Base-by-base conservation (phyloP, 2,329 filamentous ascomycete species). In the Talaromyces sp. region DNA sequence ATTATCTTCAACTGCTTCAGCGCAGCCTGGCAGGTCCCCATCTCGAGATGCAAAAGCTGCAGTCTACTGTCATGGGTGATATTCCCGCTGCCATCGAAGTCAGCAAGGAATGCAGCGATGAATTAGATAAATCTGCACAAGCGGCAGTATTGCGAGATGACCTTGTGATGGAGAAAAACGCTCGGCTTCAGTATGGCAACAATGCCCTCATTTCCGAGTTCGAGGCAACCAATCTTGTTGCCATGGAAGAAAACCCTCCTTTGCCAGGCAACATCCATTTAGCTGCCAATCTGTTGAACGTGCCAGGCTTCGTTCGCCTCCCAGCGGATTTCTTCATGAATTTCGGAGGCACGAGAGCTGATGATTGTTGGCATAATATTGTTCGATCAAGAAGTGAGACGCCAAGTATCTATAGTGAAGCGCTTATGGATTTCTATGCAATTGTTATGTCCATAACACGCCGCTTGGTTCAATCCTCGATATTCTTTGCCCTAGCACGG, bases 241-340 rank as follows among this genome's bases (percentile, higher is more conserved):
- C 59, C n/a, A 36, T 50, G 35, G 68, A 76, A 17, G 56, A 62
- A 19, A 36, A 56, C 17, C 41, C 64, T 10, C 52, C 63, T 14
- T 10, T 58, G 8, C 62, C 61, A 3, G 75, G 76, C 32, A 66
- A 59, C 41, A 64, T 76, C 2, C 67, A 82, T 14, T 77, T 78
- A 1, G 82, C 83, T 45, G 75, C 81, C 2, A 70, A 76, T 16
- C 66, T 93, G 0, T 83, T 94, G 41, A 75, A 82, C 40, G 65
- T 86, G 2, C 70, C 74, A 2, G 78, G 73, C 9, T 90, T 88
- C 84, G 71, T 92, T 3, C 70, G 73, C 4, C 76, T 94, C 3
- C 86, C 88, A 0, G 77, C 82, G 41, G 76, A 77, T 1, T 63
- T 92, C 1, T 94, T 93, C 67, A 93, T 95, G 90, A 93, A 92